Percentiles rank a stretch among this genome's conserved stretches.
phyloP scores from a whole-genome alignment of 2,329 filamentous ascomycete genomes.

The Exophiala oligosperma region DNA sequence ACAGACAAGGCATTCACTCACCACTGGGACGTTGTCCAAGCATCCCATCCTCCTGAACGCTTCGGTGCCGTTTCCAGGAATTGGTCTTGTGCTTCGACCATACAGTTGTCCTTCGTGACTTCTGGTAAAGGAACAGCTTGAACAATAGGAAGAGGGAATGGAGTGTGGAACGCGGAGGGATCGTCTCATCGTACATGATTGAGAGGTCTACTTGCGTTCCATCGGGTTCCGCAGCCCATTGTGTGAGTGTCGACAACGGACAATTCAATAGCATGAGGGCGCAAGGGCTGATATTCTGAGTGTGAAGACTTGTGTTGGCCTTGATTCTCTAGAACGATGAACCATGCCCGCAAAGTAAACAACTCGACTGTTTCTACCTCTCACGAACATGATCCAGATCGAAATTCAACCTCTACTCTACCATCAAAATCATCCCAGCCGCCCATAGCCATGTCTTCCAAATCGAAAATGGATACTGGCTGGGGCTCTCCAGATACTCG shows the following conservation, averaged over 20 bases:
- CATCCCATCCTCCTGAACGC: constrained; percentile 15
- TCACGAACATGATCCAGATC: constrained; percentile 43
- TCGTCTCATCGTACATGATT: constrained; percentile 43
- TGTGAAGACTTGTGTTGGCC: neutral
- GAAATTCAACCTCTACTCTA: constrained; percentile 37
- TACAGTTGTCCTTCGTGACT: constrained; percentile 10
- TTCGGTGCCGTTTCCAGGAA: constrained; percentile 22
- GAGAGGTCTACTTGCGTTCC: constrained; percentile 55
- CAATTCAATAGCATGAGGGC: neutral
- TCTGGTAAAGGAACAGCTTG: constrained; percentile 10
- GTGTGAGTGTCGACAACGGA: constrained; percentile 12
- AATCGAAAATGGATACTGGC: constrained; percentile 18
- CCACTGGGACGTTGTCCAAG: constrained; percentile 5
- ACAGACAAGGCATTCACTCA: constrained; percentile 7
- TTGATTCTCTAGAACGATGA: constrained; percentile 24
- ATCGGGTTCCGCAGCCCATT: constrained; percentile 49
- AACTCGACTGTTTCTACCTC: constrained; percentile 17
- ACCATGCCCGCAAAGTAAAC: constrained; percentile 26
- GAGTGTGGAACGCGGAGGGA: constrained; percentile 52
- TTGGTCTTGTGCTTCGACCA: constrained; percentile 22
- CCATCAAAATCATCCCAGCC: constrained; percentile 36
- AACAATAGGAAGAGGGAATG: constrained; percentile 33
- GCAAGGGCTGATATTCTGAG: neutral
- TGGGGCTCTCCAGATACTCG: constrained; percentile 35
- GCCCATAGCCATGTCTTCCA: constrained; percentile 20